Evolutionary conservation across 2,329 filamentous ascomycete genomes (phyloP), one percentile per base, ranked within the genome.

Genomic region (Microsporum canis): DNA sequence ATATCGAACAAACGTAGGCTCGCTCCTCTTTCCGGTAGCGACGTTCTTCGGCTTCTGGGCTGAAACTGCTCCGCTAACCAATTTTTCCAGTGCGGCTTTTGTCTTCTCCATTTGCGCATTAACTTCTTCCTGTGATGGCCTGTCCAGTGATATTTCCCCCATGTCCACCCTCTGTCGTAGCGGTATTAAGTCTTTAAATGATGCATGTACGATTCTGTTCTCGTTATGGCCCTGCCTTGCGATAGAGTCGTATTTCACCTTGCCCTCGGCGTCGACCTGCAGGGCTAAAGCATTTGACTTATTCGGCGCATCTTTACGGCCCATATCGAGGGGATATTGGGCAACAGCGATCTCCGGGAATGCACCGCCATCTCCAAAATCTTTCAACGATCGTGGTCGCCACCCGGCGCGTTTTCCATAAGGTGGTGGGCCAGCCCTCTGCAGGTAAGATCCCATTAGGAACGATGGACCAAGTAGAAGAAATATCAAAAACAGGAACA

Each of bases 41-140:
- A 97, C 86, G 67, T 91, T 96, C 79, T 99, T 99, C 1, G 94
- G 94, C 72, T 95, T 95, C 77, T 97, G 94, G 6, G 94, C 88
- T 2, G 91, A 87, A 23, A 95, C 86, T 0, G 94, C 91, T 51
- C 91, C 90, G 66, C 84, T 86, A 7, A 96, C 89, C 63, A 99
- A 79, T 51, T 83, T 83, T 59, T 88, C 88, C 65, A 99, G 78
- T 5, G 94, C 94, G 67, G 88, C 86, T 74, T 91, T 90, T 27
- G 94, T 99, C 74, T 87, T 86, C 72, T 96, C 89, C 63, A 91
- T 89, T 63, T 91, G 91, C 43, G 84, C 89, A 61, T 84, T 82
- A 1, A 97, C 89, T 69, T 94, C 84, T 68, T 96, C 91, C 73
- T 89, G 84, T 66, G 85, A 89, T 0, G 94, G 94, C 64, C 91